Evolutionary conservation across 495 filamentous ascomycete species (phyloP).

Genomic region (Poronia punctata): DNA sequence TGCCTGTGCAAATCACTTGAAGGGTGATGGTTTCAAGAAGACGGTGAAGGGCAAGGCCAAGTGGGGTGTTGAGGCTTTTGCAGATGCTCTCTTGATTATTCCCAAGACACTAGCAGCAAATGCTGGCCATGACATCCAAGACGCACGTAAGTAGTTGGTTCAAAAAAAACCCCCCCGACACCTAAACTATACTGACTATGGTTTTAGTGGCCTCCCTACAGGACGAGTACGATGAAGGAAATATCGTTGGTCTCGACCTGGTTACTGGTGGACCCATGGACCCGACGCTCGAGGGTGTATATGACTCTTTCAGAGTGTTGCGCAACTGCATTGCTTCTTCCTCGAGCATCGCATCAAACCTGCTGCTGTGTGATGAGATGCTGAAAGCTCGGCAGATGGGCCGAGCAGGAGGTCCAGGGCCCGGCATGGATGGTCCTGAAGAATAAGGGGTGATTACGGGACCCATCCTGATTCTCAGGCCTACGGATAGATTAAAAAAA

Average conservation of each 20-base stretch:
- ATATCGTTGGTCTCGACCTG: conserved; percentile 80
- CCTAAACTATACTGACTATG: conserved; percentile 12
- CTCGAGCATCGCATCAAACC: conserved; percentile 89
- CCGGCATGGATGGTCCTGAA: conserved; percentile 47
- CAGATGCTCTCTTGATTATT: conserved; percentile 87
- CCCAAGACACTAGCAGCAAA: conserved; percentile 97
- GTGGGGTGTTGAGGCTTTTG: conserved; percentile 88
- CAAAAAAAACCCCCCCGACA: not conserved
- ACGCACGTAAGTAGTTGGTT: conserved; percentile 57
- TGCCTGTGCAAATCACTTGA: conserved; percentile 83
- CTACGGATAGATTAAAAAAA: too few species aligned
- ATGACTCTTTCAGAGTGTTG: conserved; percentile 91
- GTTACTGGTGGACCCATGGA: conserved; percentile 89
- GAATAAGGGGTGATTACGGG: too few species aligned
- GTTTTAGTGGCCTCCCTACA: conserved; percentile 68
- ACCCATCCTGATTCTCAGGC: too few species aligned
- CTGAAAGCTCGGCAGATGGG: conserved; percentile 96
- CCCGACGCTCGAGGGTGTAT: conserved; percentile 86
- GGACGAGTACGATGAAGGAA: conserved; percentile 78
- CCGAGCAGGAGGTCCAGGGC: conserved; percentile 41
- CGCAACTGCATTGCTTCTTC: conserved; percentile 90
- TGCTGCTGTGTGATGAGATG: conserved; percentile 93
- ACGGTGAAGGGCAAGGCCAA: conserved; percentile 95
- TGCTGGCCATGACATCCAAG: conserved; percentile 92
- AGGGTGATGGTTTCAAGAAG: conserved; percentile 73